phyloP scores from a whole-genome alignment of 148 eudicot species.

The Suaeda aralocaspica region DNA sequence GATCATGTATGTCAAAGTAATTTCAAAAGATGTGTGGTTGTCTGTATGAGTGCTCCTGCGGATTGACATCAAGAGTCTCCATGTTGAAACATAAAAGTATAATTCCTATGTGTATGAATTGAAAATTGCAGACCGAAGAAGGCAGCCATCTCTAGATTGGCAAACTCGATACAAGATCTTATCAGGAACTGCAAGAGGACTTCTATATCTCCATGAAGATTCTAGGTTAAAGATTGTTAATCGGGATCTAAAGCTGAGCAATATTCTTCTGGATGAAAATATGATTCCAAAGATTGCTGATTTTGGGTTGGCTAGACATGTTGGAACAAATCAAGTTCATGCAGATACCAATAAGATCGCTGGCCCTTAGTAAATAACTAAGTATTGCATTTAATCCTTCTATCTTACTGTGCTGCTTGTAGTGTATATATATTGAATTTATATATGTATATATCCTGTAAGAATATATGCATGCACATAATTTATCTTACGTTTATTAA shows the following conservation, averaged over 20 bases:
- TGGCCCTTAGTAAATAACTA: constrained; percentile 30
- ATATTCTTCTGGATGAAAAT: constrained; percentile 21
- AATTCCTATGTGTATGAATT: too few species aligned
- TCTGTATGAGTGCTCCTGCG: not conserved
- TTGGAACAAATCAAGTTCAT: constrained; percentile 21
- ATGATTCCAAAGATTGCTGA: constrained; percentile 31
- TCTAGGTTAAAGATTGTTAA: constrained; percentile 19
- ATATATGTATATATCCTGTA: not conserved
- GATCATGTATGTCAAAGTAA: not conserved
- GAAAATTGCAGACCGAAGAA: not conserved
- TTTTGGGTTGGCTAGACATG: constrained; percentile 26
- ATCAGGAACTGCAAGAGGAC: constrained; percentile 14
- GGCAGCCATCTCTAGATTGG: constrained; percentile 4
- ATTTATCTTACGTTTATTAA: too few species aligned
- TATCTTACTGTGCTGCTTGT: too few species aligned
- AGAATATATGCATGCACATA: too few species aligned
- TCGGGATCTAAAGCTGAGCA: constrained; percentile 28
- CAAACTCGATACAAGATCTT: constrained; percentile 10
- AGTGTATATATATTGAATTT: too few species aligned
- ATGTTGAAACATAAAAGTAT: too few species aligned
- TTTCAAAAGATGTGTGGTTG: not conserved
- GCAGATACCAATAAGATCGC: constrained; percentile 13
- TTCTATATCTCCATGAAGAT: constrained; percentile 26
- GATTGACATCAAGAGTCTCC: not conserved
- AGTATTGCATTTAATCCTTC: not conserved